A percentile compares a stretch with the other conserved stretches of the same genome.
Conservation (phyloP, 1,284 basidiomycete species). For the Sporisorium scitamineum region DNA sequence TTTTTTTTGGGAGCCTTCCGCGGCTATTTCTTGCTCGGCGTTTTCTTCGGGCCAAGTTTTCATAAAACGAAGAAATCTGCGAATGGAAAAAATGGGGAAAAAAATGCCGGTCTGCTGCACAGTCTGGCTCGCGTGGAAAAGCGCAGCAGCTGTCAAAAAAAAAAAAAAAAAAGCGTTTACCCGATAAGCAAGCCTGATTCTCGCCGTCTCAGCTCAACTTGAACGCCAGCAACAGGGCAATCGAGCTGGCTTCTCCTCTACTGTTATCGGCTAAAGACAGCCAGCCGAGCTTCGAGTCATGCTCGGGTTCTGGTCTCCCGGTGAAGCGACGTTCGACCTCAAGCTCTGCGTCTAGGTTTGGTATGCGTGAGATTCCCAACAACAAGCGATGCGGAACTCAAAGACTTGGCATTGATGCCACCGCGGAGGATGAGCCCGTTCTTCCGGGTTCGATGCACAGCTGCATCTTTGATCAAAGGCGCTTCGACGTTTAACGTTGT, state of each 20-base stretch:
- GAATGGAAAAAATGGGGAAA: background rate
- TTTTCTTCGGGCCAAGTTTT: background rate
- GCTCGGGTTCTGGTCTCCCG: background rate
- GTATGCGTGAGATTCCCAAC: slow-evolving; percentile 3
- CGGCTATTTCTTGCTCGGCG: background rate
- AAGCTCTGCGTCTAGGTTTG: background rate
- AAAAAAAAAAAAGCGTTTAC: too few relatives aligned
- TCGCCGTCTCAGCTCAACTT: background rate
- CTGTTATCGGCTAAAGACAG: background rate
- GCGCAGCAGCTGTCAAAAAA: background rate
- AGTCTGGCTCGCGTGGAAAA: background rate
- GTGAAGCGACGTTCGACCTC: background rate
- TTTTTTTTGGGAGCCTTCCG: background rate
- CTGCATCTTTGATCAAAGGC: too few relatives aligned
- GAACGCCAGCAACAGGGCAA: background rate
- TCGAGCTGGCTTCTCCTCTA: background rate
- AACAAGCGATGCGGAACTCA: too few relatives aligned
- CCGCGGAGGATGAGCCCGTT: background rate
- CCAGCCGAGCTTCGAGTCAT: slow-evolving; percentile 1
- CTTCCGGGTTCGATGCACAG: background rate
- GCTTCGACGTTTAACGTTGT: background rate
- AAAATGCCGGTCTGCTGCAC: background rate
- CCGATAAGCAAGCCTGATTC: background rate
- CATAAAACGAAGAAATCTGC: too few relatives aligned
- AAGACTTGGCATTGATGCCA: background rate